phyloP scores from a whole-genome alignment of 2,329 filamentous ascomycete species.

The Diaporthe longicolla region DNA sequence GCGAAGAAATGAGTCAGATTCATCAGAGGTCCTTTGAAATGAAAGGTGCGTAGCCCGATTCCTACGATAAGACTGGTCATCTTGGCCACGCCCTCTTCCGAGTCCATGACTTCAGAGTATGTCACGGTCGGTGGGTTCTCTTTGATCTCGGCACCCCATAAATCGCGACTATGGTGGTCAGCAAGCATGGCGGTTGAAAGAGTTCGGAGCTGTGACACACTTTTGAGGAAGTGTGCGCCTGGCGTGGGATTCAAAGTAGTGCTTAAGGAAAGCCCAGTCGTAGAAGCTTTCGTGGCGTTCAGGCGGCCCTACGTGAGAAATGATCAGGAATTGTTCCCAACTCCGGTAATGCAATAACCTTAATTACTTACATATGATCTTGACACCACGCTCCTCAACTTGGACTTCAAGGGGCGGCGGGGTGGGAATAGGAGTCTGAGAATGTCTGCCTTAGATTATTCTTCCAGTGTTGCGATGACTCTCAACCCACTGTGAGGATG shows the following conservation, averaged over 20 bases:
- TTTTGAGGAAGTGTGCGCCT: slow-evolving; percentile 54
- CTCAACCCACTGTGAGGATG: slow-evolving; percentile 71
- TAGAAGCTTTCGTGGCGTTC: slow-evolving; percentile 80
- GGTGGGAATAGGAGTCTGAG: slow-evolving; percentile 51
- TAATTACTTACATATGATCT: slow-evolving; percentile 63
- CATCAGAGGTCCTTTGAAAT: no score
- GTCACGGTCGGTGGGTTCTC: slow-evolving; percentile 69
- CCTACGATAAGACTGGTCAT: slow-evolving; percentile 77
- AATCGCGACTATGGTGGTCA: slow-evolving; percentile 32
- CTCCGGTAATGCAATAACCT: neutral
- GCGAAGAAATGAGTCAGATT: slow-evolving; percentile 7
- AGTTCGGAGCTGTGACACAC: slow-evolving; percentile 37
- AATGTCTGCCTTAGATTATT: neutral
- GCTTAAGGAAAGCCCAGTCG: slow-evolving; percentile 71
- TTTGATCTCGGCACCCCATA: slow-evolving; percentile 54
- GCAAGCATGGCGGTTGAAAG: neutral
- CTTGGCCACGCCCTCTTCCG: slow-evolving; percentile 68
- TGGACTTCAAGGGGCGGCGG: slow-evolving; percentile 54
- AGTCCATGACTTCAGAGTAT: slow-evolving; percentile 73
- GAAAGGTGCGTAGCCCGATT: neutral
- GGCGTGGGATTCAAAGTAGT: slow-evolving; percentile 56
- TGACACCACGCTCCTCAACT: slow-evolving; percentile 55
- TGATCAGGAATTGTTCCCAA: slow-evolving; percentile 39
- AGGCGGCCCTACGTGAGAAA: slow-evolving; percentile 67
- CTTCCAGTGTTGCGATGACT: slow-evolving; percentile 27